Evolutionary conservation across 129 eudicot genomes (phyloP).

Genomic region (Ambrosia artemisiifolia): DNA sequence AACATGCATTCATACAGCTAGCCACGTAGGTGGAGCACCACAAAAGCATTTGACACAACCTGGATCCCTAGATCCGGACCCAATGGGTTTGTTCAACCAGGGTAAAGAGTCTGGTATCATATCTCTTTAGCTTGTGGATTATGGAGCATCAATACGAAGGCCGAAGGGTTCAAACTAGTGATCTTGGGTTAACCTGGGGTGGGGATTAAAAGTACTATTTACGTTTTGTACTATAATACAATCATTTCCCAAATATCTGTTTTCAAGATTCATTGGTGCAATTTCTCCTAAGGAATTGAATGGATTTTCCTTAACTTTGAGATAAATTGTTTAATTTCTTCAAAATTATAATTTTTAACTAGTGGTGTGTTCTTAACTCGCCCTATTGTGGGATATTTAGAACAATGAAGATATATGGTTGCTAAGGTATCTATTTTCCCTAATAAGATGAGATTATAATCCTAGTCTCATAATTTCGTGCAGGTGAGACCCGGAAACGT

Average conservation of each 20-base stretch:
- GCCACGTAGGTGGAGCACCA: too few species aligned
- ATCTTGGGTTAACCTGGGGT: not conserved
- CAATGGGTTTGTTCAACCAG: too few species aligned
- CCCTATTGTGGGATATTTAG: not conserved
- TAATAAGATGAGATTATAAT: not conserved
- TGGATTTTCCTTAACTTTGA: not conserved
- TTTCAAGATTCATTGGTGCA: not conserved
- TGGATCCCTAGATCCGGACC: too few species aligned
- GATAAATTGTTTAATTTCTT: not conserved
- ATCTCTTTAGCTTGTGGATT: not conserved
- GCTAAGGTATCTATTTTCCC: not conserved
- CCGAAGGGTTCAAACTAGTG: not conserved
- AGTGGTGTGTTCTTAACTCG: not conserved
- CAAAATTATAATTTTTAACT: not conserved
- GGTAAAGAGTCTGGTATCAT: too few species aligned
- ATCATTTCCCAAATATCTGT: not conserved
- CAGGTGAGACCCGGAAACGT: slow-evolving; percentile 90
- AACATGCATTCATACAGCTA: too few species aligned
- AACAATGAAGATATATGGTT: slow-evolving; percentile 11
- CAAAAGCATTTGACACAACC: too few species aligned
- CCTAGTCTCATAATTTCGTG: slow-evolving; percentile 13
- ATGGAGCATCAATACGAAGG: slow-evolving; percentile 2
- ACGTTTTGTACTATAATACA: too few species aligned
- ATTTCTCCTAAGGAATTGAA: not conserved
- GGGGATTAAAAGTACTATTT: not conserved